Evolutionary conservation across 805 yeast species (phyloP).

Genomic region (Torulaspora maleeae): DNA sequence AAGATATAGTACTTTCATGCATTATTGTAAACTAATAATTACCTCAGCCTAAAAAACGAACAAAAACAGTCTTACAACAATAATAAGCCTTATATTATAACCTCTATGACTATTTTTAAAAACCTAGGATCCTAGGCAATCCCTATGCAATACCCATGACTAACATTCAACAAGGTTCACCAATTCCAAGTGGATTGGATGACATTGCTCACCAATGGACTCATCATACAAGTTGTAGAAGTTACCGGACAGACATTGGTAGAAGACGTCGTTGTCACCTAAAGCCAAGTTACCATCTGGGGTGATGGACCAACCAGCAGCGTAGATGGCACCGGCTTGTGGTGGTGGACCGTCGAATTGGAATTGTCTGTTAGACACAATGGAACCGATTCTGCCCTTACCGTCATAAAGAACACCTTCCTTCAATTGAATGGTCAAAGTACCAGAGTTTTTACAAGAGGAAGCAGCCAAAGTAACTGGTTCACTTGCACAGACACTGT

Average conservation of each 20-base stretch:
- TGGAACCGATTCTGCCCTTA: slow-evolving; percentile 61
- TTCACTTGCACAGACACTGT: slow-evolving; percentile 28
- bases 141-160: slow-evolving; percentile 38
- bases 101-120: too few species aligned
- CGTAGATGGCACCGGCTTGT: slow-evolving; percentile 62
- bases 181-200: slow-evolving; percentile 54
- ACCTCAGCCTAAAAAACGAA: too few species aligned
- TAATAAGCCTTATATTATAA: too few species aligned
- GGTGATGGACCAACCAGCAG: slow-evolving; percentile 59
- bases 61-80: too few species aligned
- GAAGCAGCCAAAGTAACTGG: slow-evolving; percentile 27
- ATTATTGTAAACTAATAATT: not conserved
- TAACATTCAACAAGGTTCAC: slow-evolving; percentile 56
- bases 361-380: slow-evolving; percentile 71
- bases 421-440: slow-evolving; percentile 50
- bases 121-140: not conserved
- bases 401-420: slow-evolving; percentile 49
- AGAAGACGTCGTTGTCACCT: slow-evolving; percentile 53
- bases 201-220: slow-evolving; percentile 57
- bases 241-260: slow-evolving; percentile 68
- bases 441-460: slow-evolving; percentile 32
- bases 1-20: not conserved
- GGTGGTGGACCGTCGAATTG: slow-evolving; percentile 79
- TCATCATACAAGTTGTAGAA: slow-evolving; percentile 77
- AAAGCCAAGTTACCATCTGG: slow-evolving; percentile 54